phyloP scores from a whole-genome alignment of 2,329 filamentous ascomycete genomes.

The Bertia moriformis region DNA sequence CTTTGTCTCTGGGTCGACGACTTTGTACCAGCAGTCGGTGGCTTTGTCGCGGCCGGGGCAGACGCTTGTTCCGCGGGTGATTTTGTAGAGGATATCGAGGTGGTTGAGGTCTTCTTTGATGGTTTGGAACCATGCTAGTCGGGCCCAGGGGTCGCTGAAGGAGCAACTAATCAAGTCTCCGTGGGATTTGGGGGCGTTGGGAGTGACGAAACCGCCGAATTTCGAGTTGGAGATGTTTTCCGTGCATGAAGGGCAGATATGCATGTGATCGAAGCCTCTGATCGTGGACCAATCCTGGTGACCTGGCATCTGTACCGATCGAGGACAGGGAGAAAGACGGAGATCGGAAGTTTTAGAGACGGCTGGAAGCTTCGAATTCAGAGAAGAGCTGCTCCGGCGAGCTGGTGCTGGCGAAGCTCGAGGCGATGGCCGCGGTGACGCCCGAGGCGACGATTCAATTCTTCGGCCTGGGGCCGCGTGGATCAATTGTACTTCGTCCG shows the following conservation, averaged over 20 bases:
- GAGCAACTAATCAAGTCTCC: slow-evolving; percentile 31
- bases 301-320: slow-evolving; percentile 27
- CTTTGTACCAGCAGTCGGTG: slow-evolving; percentile 36
- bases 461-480: too few species aligned
- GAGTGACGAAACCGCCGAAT: slow-evolving; percentile 32
- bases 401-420: too few species aligned
- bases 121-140: slow-evolving; percentile 43
- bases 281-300: slow-evolving; percentile 48
- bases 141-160: slow-evolving; percentile 41
- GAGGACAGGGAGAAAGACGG: slow-evolving; percentile 31
- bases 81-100: slow-evolving; percentile 34
- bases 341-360: too few species aligned
- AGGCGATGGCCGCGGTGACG: too few species aligned
- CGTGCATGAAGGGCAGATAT: slow-evolving; percentile 45
- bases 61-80: slow-evolving; percentile 28
- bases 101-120: slow-evolving; percentile 35
- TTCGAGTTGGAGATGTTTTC: slow-evolving; percentile 33
- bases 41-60: slow-evolving; percentile 30
- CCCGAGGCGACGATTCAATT: too few species aligned
- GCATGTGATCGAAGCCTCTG: slow-evolving; percentile 31
- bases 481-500: too few species aligned
- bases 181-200: slow-evolving; percentile 24
- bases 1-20: slow-evolving; percentile 34
- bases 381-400: too few species aligned
- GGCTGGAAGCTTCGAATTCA: too few species aligned